These are phyloP conservation scores for Dendrothele bispora DNA, from an alignment of 768 basidiomycete species.

Conservation along the genomic window DNA sequence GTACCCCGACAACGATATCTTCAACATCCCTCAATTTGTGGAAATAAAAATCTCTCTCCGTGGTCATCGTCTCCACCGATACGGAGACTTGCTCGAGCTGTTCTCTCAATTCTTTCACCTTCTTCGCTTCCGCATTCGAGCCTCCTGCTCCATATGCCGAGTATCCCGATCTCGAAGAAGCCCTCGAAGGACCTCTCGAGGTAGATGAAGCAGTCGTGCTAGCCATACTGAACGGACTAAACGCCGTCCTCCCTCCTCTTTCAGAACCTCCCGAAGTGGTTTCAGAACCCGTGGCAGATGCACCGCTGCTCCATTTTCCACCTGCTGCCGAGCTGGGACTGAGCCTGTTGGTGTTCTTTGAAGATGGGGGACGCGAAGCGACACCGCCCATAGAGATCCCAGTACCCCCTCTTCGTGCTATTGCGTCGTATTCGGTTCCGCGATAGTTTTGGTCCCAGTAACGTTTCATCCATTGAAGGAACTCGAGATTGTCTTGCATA, in stretches of 20 bases:
- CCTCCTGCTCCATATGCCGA: conserved; percentile 35
- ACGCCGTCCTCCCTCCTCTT: too few relatives aligned
- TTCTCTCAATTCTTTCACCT: conserved; percentile 76
- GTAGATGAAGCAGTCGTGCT: too few relatives aligned
- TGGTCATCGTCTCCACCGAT: conserved; percentile 91
- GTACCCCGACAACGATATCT: conserved; percentile 5
- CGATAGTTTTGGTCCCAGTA: conserved; percentile 94
- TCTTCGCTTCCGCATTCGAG: conserved; percentile 71
- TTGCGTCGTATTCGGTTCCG: conserved; percentile 85
- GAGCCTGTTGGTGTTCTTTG: too few relatives aligned
- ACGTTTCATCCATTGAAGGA: conserved; percentile 94
- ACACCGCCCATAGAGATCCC: conserved; percentile 77
- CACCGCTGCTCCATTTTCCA: too few relatives aligned
- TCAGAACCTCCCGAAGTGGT: too few relatives aligned
- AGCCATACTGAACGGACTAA: too few relatives aligned
- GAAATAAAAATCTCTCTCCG: conserved; percentile 98
- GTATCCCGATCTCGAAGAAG: conserved; percentile 20
- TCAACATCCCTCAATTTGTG: conserved; percentile 70
- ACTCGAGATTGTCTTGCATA: conserved; percentile 99
- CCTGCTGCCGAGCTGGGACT: too few relatives aligned
- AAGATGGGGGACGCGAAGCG: conserved; percentile 63
- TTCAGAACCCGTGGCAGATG: too few relatives aligned
- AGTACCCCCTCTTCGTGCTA: conserved; percentile 75
- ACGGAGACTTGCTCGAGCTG: too few relatives aligned
- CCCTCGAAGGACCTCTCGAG: conserved; percentile 28